A percentile compares a stretch with the other conserved stretches of the same genome.
These are phyloP conservation scores for Chenopodium album DNA, from an alignment of 148 eudicot species.

Conservation along the genomic window DNA sequence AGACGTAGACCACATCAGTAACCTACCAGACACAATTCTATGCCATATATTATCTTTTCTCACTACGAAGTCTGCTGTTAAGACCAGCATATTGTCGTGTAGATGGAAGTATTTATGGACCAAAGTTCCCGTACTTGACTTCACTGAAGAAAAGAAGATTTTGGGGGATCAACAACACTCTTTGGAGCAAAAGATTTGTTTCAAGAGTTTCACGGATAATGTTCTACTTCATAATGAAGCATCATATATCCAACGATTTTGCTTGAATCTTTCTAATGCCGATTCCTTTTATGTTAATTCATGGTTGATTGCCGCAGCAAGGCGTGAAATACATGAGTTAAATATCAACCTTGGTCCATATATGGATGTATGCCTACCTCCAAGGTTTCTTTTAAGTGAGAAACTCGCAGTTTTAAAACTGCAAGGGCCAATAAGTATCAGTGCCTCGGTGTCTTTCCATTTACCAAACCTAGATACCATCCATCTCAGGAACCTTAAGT, in stretches of 20 bases:
- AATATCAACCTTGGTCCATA: background rate
- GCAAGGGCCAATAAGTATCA: background rate
- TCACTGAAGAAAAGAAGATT: background rate
- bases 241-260: conserved; percentile 3
- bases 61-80: background rate
- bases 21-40: conserved; percentile 2
- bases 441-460: background rate
- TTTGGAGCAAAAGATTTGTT: background rate
- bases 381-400: background rate
- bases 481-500: background rate
- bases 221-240: conserved; percentile 11
- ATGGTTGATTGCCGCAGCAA: conserved; percentile 3
- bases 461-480: conserved; percentile 8
- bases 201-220: conserved; percentile 9
- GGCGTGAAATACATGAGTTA: conserved; percentile 7
- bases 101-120: conserved; percentile 13
- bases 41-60: conserved; percentile 8
- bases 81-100: conserved; percentile 5
- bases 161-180: background rate
- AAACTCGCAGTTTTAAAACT: conserved; percentile 5
- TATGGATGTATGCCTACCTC: background rate
- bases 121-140: conserved; percentile 14
- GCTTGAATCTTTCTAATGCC: background rate
- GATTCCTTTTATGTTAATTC: background rate
- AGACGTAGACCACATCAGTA: background rate